Conservation (phyloP, 768 basidiomycete species). For the Kwoniella pini region DNA sequence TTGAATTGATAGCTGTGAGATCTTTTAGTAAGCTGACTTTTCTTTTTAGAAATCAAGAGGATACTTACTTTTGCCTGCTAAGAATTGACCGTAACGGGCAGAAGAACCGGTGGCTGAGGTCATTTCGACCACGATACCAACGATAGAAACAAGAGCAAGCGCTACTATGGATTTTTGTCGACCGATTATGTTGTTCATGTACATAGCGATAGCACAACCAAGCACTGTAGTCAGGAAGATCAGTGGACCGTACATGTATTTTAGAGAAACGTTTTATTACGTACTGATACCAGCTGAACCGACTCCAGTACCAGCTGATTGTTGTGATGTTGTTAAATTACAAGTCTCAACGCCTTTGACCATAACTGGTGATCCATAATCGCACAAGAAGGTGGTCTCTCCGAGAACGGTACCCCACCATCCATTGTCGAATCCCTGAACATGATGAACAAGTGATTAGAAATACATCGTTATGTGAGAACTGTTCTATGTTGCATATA, state of each 20-base stretch:
- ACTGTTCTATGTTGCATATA: not conserved
- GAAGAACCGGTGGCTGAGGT: conserved; percentile 10
- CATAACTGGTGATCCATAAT: conserved; percentile 16
- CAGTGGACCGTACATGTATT: not conserved
- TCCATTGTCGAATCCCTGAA: conserved; percentile 32
- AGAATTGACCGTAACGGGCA: conserved; percentile 34
- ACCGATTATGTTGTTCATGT: conserved; percentile 12
- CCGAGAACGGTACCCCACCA: conserved; percentile 43
- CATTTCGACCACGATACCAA: conserved; percentile 21
- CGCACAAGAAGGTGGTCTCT: conserved; percentile 17
- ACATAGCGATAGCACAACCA: conserved; percentile 26
- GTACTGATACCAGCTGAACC: conserved; percentile 24
- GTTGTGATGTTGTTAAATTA: conserved; percentile 22
- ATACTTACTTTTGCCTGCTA: conserved; percentile 31
- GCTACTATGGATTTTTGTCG: conserved; percentile 17
- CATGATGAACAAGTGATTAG: too few species aligned
- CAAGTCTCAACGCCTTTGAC: conserved; percentile 24
- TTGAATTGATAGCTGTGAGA: conserved; percentile 17
- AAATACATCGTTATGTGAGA: not conserved
- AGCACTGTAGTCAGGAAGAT: conserved; percentile 3
- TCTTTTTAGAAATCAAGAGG: not conserved
- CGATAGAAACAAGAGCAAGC: conserved; percentile 10
- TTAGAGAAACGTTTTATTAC: not conserved
- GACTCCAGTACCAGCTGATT: conserved; percentile 18
- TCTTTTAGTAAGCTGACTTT: not conserved